Evolutionary conservation across 78 protist genomes (phyloP).

Genomic region (Bigelowiella natans): DNA sequence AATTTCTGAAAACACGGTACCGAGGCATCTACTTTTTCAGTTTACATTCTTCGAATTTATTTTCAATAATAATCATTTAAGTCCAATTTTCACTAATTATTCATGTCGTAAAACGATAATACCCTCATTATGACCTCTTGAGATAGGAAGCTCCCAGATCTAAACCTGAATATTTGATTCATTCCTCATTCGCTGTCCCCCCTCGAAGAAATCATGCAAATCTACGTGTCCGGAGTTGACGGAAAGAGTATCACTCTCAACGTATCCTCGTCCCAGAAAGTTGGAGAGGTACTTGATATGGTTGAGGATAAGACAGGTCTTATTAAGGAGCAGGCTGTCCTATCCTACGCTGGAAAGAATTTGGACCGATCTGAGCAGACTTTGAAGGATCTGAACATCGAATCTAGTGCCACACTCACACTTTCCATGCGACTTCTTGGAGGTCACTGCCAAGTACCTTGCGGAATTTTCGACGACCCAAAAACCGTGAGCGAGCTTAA

Average conservation of each 20-base stretch:
- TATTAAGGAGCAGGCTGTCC: background rate
- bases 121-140: too few species aligned
- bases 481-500: constrained; percentile 3
- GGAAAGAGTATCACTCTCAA: background rate
- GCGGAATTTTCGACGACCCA: constrained; percentile 24
- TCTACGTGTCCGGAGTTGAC: background rate
- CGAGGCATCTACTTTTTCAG: too few species aligned
- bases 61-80: too few species aligned
- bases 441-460: constrained; percentile 10
- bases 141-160: too few species aligned
- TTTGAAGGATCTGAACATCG: background rate
- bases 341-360: background rate
- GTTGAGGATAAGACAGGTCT: background rate
- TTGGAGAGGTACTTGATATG: background rate
- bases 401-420: background rate
- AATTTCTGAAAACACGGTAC: too few species aligned
- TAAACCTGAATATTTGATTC: too few species aligned
- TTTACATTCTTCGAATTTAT: too few species aligned
- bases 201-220: background rate
- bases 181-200: background rate
- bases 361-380: background rate
- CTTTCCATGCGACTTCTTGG: background rate
- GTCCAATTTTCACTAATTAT: too few species aligned
- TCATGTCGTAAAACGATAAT: too few species aligned
- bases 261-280: background rate